phyloP scores from a whole-genome alignment of 1,284 basidiomycete genomes.

The Wolfiporia cocos region DNA sequence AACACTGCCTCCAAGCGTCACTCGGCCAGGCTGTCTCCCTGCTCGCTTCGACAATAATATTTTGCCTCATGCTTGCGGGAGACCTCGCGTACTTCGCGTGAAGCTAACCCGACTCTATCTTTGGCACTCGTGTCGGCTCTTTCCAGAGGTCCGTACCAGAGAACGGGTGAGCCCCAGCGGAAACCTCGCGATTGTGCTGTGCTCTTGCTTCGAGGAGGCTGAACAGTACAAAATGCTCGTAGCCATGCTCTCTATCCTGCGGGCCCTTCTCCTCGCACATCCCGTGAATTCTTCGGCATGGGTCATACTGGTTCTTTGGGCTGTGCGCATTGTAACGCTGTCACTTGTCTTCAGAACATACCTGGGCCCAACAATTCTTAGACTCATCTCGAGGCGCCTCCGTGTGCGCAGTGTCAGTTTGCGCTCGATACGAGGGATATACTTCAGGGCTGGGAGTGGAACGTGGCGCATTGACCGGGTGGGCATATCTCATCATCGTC shows the following conservation, averaged over 20 bases:
- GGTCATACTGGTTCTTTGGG: slow-evolving; percentile 38
- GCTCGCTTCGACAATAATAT: too few species aligned
- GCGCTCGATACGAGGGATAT: slow-evolving; percentile 69
- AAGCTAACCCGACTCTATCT: too few species aligned
- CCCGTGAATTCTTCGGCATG: slow-evolving; percentile 26
- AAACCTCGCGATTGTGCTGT: too few species aligned
- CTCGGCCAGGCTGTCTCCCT: too few species aligned
- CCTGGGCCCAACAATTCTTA: slow-evolving; percentile 56
- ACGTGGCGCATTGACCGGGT: slow-evolving; percentile 62
- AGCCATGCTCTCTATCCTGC: slow-evolving; percentile 14
- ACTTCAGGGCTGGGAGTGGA: slow-evolving; percentile 47
- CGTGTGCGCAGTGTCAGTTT: slow-evolving; percentile 67
- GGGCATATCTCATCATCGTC: slow-evolving; percentile 47
- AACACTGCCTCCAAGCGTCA: too few species aligned
- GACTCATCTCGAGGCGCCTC: slow-evolving; percentile 51
- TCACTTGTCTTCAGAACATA: slow-evolving; percentile 57
- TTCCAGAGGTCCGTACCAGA: too few species aligned
- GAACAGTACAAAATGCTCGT: slow-evolving; percentile 1
- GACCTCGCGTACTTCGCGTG: too few species aligned
- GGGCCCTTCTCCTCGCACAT: slow-evolving; percentile 18
- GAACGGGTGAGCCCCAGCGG: too few species aligned
- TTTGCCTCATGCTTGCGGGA: too few species aligned
- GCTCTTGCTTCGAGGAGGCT: too few species aligned
- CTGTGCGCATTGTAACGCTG: slow-evolving; percentile 42
- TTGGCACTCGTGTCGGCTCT: too few species aligned